phyloP scores from a whole-genome alignment of 768 basidiomycete genomes.

The Punctularia strigosozonata region DNA sequence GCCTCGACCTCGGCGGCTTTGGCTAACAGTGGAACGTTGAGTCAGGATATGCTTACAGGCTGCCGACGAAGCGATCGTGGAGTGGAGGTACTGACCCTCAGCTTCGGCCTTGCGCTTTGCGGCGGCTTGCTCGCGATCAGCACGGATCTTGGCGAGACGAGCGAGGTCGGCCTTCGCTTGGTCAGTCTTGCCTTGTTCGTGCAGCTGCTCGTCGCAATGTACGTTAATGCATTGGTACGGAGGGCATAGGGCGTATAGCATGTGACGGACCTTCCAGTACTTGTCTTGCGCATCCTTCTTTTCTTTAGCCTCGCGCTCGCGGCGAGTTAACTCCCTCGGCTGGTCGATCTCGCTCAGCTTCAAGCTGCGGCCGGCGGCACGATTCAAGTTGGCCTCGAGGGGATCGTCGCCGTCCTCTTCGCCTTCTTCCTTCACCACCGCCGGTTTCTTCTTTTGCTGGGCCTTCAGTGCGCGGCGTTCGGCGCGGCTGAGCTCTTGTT shows the following conservation, averaged over 20 bases:
- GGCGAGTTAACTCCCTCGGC: conserved; percentile 48
- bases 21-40: conserved; percentile 27
- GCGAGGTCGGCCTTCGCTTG: conserved; percentile 84
- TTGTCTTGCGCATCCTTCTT: conserved; percentile 81
- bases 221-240: background rate
- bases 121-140: conserved; percentile 79
- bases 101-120: conserved; percentile 83
- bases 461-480: conserved; percentile 79
- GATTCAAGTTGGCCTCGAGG: conserved; percentile 72
- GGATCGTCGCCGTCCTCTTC: conserved; percentile 53
- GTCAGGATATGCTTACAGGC: background rate
- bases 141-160: conserved; percentile 74
- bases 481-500: conserved; percentile 53
- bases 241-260: background rate
- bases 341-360: conserved; percentile 64
- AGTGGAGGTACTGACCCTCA: conserved; percentile 43
- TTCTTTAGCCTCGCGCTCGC: conserved; percentile 83
- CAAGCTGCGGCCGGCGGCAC: conserved; percentile 52
- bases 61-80: background rate
- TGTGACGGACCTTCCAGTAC: conserved; percentile 65
- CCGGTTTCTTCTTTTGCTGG: conserved; percentile 32
- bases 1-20: conserved; percentile 53
- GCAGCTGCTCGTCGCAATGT: conserved; percentile 33
- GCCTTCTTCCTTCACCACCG: conserved; percentile 22
- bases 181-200: conserved; percentile 76